Conservation (phyloP, 2,329 filamentous ascomycete species). For the Cordyceps militaris region DNA sequence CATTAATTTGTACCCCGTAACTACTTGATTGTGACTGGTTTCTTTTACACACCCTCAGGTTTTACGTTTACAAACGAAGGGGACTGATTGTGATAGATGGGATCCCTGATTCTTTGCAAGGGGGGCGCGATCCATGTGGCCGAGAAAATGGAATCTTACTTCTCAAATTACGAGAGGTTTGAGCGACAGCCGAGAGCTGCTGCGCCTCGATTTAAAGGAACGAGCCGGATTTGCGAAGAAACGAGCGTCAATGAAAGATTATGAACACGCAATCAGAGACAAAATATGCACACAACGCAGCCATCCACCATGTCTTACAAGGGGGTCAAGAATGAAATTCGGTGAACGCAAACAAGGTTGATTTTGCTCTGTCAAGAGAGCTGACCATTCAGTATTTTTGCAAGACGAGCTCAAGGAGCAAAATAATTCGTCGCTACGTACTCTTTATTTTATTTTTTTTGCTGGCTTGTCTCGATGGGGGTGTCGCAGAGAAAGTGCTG, state of each 20-base stretch:
- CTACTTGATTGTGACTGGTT: not conserved
- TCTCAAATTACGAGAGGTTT: not conserved
- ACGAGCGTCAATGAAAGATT: not conserved
- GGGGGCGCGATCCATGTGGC: too few relatives aligned
- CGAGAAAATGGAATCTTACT: not conserved
- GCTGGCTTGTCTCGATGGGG: too few relatives aligned
- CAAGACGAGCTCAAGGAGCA: too few relatives aligned
- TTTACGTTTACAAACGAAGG: not conserved
- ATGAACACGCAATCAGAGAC: slow-evolving; percentile 1
- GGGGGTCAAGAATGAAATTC: too few relatives aligned
- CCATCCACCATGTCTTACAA: not conserved
- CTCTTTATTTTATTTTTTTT: not conserved
- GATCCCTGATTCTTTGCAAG: not conserved
- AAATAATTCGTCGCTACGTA: too few relatives aligned
- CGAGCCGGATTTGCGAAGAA: not conserved
- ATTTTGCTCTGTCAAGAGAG: too few relatives aligned
- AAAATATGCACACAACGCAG: not conserved
- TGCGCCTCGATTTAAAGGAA: not conserved
- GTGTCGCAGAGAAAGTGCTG: too few relatives aligned
- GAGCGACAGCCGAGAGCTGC: not conserved
- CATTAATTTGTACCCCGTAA: not conserved
- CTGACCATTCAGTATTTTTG: too few relatives aligned
- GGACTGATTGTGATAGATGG: not conserved
- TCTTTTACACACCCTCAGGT: not conserved
- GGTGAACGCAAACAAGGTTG: too few relatives aligned